Percentiles rank a stretch among this genome's conserved stretches.
Conservation (phyloP, 169 alveolate species). For the Eimeria sp. region DNA sequence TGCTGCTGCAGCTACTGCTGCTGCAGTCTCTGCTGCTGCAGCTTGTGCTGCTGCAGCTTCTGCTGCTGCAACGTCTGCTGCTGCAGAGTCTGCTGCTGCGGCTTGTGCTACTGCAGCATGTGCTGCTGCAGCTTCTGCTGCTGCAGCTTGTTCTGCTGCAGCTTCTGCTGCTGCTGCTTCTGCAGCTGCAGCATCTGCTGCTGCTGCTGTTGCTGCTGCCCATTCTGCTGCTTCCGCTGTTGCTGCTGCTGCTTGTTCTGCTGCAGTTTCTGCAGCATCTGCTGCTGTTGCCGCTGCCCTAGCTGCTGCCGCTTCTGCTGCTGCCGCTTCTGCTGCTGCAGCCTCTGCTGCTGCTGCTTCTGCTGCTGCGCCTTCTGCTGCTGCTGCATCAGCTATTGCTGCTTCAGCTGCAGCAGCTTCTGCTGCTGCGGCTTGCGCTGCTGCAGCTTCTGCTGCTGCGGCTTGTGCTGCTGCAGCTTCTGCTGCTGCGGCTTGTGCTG, state of each 20-base stretch:
- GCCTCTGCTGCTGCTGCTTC: conserved; percentile 19
- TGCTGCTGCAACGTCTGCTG: neutral
- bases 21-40: neutral
- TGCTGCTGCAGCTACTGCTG: conserved; percentile 12
- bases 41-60: neutral
- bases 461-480: conserved; percentile 21
- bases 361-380: neutral
- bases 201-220: neutral
- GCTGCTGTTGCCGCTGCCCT: neutral
- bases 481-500: neutral
- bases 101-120: neutral
- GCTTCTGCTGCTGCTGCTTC: neutral
- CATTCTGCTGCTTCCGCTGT: neutral
- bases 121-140: neutral
- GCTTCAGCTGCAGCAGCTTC: neutral
- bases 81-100: neutral
- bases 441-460: conserved; percentile 15
- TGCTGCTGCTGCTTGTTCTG: neutral
- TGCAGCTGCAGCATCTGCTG: conserved; percentile 19
- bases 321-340: conserved; percentile 10
- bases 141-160: conserved; percentile 10
- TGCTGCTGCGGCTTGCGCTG: neutral
- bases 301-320: conserved; percentile 1
- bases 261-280: neutral
- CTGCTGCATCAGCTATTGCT: conserved; percentile 6